Percentiles rank a stretch among this genome's conserved stretches.
Evolutionary conservation across 495 filamentous ascomycete species (phyloP).

Genomic region (Sporormia fimetaria): DNA sequence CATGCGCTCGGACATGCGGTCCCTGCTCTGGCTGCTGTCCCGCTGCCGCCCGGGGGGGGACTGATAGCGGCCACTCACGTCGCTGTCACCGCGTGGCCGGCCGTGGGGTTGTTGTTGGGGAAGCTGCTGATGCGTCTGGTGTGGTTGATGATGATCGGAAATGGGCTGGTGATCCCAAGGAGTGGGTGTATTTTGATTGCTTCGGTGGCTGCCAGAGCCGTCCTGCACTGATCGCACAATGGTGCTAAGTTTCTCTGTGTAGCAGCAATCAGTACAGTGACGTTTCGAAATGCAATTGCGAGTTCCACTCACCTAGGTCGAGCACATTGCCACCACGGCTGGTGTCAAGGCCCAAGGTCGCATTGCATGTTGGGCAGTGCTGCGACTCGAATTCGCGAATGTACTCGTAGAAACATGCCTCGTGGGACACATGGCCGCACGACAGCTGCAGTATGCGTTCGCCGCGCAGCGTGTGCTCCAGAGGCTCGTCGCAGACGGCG

Average conservation of each 20-base stretch:
- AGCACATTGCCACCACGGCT: slow-evolving; percentile 90
- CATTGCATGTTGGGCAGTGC: slow-evolving; percentile 89
- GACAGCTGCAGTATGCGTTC: slow-evolving; percentile 95
- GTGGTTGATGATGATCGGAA: slow-evolving; percentile 25
- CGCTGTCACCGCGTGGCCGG: slow-evolving; percentile 34
- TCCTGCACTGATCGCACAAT: slow-evolving; percentile 75
- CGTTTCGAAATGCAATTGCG: too few species aligned
- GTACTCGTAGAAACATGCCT: slow-evolving; percentile 98
- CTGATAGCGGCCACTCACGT: slow-evolving; percentile 24
- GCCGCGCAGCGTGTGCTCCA: slow-evolving; percentile 91
- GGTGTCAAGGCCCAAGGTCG: slow-evolving; percentile 83
- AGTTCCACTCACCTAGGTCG: slow-evolving; percentile 61
- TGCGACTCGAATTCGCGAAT: slow-evolving; percentile 93
- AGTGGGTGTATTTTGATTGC: slow-evolving; percentile 43
- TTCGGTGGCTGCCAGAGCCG: slow-evolving; percentile 32
- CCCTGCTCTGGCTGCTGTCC: slow-evolving; percentile 28
- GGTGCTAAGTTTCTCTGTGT: slow-evolving; percentile 81
- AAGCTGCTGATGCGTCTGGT: slow-evolving; percentile 1
- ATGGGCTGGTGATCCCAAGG: slow-evolving; percentile 47
- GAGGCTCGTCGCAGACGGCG: slow-evolving; percentile 90
- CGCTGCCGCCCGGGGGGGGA: slow-evolving; percentile 16
- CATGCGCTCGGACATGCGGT: slow-evolving; percentile 43
- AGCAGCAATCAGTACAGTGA: slow-evolving; percentile 15
- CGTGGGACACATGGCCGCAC: slow-evolving; percentile 89
- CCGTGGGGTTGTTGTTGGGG: slow-evolving; percentile 28